Conservation (phyloP, 2,329 filamentous ascomycete genomes). For the Arachnopeziza araneosa region DNA sequence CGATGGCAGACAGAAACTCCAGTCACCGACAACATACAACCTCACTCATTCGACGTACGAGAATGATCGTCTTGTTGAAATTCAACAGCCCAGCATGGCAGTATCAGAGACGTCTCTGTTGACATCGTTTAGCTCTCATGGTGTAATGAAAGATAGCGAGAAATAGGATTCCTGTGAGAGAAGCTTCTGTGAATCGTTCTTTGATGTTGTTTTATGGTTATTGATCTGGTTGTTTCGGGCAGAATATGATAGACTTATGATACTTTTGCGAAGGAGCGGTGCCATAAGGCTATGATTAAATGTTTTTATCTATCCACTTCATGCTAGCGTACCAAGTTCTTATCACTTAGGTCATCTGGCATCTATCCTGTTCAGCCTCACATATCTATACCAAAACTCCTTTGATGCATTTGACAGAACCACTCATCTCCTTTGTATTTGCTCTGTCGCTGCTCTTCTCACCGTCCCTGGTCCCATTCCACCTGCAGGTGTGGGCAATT, state of each 20-base stretch:
- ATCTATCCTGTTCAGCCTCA: not conserved
- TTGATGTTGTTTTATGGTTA: no score
- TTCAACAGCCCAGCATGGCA: not conserved
- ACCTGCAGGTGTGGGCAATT: slow-evolving; percentile 13
- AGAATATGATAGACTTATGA: not conserved
- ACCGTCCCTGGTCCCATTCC: not conserved
- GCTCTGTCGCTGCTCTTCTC: slow-evolving; percentile 15
- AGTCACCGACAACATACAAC: not conserved
- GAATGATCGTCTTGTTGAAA: not conserved
- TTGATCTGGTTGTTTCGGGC: not conserved
- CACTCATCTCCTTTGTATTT: not conserved
- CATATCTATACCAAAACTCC: no score
- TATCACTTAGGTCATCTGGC: not conserved
- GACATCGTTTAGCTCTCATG: no score
- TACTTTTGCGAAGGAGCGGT: not conserved
- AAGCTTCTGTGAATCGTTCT: no score
- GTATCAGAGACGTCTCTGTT: not conserved
- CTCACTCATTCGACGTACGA: not conserved
- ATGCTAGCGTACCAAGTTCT: not conserved
- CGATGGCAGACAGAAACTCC: not conserved
- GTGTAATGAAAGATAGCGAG: no score
- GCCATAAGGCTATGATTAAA: not conserved
- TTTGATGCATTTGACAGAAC: not conserved
- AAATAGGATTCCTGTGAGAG: no score
- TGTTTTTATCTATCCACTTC: not conserved